Percentiles rank a stretch among this genome's conserved stretches.
phyloP scores from a whole-genome alignment of 108 stramenopile species.

The Nitzschia sp. region DNA sequence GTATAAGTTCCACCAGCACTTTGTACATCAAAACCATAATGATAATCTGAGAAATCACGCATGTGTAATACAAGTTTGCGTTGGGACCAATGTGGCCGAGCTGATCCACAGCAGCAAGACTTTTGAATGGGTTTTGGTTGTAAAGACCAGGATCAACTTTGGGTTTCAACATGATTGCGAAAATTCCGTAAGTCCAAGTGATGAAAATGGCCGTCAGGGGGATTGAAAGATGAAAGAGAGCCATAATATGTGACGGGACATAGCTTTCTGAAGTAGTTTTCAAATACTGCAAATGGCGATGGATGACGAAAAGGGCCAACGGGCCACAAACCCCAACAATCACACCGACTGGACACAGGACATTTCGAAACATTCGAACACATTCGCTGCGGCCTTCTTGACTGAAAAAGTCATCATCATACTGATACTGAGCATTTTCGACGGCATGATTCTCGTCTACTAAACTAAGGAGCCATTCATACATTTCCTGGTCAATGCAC shows the following conservation, averaged over 20 bases:
- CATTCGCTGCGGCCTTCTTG: constrained; percentile 15
- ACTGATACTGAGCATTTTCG: constrained; percentile 8
- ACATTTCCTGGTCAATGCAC: constrained; percentile 37
- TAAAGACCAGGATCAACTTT: constrained; percentile 14
- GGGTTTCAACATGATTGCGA: constrained; percentile 18
- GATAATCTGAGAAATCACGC: constrained; percentile 31
- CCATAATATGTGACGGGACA: constrained; percentile 4
- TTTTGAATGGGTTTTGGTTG: constrained; percentile 41
- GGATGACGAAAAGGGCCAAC: constrained; percentile 2
- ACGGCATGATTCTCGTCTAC: constrained; percentile 21
- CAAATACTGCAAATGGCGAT: constrained; percentile 12
- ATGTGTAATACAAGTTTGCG: constrained; percentile 51
- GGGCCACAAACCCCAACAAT: constrained; percentile 11
- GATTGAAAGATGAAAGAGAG: constrained; percentile 4
- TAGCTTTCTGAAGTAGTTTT: neutral
- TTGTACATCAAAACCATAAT: constrained; percentile 41
- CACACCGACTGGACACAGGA: constrained; percentile 28
- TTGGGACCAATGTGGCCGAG: constrained; percentile 49
- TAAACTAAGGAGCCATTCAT: constrained; percentile 22
- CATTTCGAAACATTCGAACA: constrained; percentile 26
- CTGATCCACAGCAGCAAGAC: constrained; percentile 45
- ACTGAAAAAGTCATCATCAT: constrained; percentile 1
- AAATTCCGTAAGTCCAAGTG: constrained; percentile 13
- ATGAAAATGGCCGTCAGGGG: neutral
- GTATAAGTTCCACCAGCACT: constrained; percentile 19